Conservation (phyloP, 805 yeast species). For the Suhomyces sp. region DNA sequence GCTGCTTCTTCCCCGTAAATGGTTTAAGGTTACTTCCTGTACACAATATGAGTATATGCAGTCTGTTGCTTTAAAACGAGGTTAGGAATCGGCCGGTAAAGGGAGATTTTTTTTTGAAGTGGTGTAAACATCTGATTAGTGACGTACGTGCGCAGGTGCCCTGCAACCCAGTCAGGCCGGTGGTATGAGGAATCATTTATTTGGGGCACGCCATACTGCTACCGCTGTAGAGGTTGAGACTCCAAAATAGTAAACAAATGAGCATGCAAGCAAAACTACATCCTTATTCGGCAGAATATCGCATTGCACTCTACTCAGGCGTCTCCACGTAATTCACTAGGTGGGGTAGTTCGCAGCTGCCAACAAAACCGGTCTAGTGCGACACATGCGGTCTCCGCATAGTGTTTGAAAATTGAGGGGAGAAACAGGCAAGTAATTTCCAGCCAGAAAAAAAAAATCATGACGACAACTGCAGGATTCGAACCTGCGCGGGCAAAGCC, state of each 20-base stretch:
- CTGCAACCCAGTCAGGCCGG: background rate
- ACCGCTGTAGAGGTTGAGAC: background rate
- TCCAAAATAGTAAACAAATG: background rate
- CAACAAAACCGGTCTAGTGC: background rate
- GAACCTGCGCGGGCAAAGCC: slow-evolving; percentile 52
- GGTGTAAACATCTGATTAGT: background rate
- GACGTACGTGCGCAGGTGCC: background rate
- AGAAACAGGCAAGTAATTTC: background rate
- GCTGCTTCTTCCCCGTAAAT: slow-evolving; percentile 1
- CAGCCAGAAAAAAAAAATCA: slow-evolving; percentile 13
- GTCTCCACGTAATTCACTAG: background rate
- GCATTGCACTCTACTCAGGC: background rate
- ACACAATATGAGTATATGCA: background rate
- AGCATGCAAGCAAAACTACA: background rate
- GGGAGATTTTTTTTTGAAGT: background rate
- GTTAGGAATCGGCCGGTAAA: background rate
- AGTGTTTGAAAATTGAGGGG: background rate
- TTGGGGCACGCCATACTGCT: background rate
- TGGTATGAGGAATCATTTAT: background rate
- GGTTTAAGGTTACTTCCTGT: background rate
- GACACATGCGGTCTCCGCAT: background rate
- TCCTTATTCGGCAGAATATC: background rate
- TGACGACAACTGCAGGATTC: slow-evolving; percentile 48
- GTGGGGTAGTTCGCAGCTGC: background rate
- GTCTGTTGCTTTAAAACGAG: background rate